phyloP scores from a whole-genome alignment of 495 filamentous ascomycete genomes.

The Penicillium cinerascens region DNA sequence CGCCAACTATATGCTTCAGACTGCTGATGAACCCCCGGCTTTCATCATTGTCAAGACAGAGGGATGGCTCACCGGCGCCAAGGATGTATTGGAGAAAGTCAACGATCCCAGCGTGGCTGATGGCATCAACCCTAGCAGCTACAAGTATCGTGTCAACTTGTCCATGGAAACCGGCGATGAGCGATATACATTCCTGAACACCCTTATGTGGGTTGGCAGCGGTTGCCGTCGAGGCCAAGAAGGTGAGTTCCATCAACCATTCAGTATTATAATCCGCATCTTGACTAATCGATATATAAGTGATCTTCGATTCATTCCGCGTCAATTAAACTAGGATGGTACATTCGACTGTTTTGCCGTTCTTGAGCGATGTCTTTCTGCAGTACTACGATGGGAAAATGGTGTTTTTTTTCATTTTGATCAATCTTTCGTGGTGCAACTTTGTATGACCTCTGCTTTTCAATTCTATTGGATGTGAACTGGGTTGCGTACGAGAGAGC shows the following conservation, averaged over 20 bases:
- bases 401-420: constrained; percentile 20
- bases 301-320: constrained; percentile 48
- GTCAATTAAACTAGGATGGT: constrained; percentile 33
- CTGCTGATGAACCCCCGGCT: constrained; percentile 56
- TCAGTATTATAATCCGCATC: background rate
- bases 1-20: constrained; percentile 55
- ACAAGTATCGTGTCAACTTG: constrained; percentile 55
- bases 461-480: background rate
- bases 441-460: constrained; percentile 6
- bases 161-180: constrained; percentile 60
- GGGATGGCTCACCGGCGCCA: constrained; percentile 56
- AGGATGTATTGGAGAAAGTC: constrained; percentile 56
- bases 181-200: constrained; percentile 60
- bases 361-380: constrained; percentile 38
- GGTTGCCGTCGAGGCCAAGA: constrained; percentile 57
- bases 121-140: constrained; percentile 53
- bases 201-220: constrained; percentile 59
- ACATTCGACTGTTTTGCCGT: constrained; percentile 30
- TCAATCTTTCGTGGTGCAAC: constrained; percentile 4
- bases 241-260: constrained; percentile 30
- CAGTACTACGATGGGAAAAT: constrained; percentile 31
- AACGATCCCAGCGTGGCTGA: constrained; percentile 48
- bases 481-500: background rate
- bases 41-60: constrained; percentile 56
- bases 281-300: constrained; percentile 23